Conservation (phyloP, 768 basidiomycete species). For the Leccinum sublutescens region DNA sequence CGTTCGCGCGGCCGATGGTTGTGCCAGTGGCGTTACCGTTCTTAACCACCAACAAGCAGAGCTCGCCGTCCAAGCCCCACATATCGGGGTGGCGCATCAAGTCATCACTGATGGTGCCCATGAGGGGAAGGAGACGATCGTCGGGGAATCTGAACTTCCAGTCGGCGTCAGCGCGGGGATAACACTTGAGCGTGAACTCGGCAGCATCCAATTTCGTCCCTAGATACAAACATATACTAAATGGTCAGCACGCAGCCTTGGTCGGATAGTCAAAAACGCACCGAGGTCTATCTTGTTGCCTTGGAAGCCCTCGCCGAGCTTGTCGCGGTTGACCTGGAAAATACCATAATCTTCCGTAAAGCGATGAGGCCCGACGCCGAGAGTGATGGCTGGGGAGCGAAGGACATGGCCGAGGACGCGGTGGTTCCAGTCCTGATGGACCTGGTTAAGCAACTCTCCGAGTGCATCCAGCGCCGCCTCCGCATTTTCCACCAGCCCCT, state of each 20-base stretch:
- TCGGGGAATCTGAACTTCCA: background rate
- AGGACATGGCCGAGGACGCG: background rate
- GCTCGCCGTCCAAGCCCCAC: background rate
- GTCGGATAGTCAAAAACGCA: background rate
- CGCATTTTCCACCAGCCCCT: background rate
- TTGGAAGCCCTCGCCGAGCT: background rate
- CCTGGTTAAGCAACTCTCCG: background rate
- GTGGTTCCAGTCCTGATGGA: background rate
- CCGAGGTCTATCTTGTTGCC: background rate
- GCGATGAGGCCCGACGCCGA: background rate
- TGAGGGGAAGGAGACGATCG: background rate
- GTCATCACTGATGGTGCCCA: background rate
- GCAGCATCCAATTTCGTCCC: too few relatives aligned
- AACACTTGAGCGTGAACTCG: too few relatives aligned
- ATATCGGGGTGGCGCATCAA: background rate
- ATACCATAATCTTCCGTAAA: background rate
- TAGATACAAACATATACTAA: too few relatives aligned
- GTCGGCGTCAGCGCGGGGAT: too few relatives aligned
- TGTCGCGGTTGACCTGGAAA: background rate
- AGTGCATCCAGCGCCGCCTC: background rate
- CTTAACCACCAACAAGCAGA: background rate
- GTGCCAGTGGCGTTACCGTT: background rate
- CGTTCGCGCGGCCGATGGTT: background rate
- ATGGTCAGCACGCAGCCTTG: too few relatives aligned
- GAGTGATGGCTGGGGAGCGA: background rate